Conservation (phyloP, 192 early-diverging fungal genomes). For the Gamsiella multidivaricata region DNA sequence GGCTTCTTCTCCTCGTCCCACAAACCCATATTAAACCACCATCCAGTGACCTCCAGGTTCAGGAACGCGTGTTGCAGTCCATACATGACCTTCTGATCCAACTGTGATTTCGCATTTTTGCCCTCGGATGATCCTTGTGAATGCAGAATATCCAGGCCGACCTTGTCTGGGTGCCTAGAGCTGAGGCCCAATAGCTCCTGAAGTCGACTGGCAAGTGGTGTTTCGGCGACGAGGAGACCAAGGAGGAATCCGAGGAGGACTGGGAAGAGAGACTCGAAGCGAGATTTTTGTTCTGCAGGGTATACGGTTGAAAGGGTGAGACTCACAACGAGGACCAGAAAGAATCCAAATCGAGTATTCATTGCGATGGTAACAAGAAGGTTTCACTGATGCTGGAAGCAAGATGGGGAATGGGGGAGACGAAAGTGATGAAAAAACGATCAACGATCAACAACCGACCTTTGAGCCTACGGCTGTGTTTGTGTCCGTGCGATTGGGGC, state of each 20-base stretch:
- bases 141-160: constrained; percentile 43
- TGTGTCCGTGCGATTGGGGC: too few relatives aligned
- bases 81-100: constrained; percentile 53
- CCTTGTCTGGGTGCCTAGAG: constrained; percentile 37
- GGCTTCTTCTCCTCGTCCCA: constrained; percentile 40
- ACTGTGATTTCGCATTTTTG: constrained; percentile 20
- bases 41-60: constrained; percentile 54
- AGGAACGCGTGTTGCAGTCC: constrained; percentile 57
- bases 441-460: too few relatives aligned
- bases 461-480: too few relatives aligned
- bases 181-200: constrained; percentile 32
- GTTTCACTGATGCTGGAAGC: too few relatives aligned
- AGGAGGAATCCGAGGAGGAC: constrained; percentile 29
- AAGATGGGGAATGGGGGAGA: not conserved
- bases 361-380: too few relatives aligned
- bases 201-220: constrained; percentile 29
- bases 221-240: constrained; percentile 37
- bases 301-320: constrained; percentile 1
- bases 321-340: not conserved
- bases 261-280: not conserved
- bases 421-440: not conserved
- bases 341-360: not conserved
- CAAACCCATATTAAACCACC: constrained; percentile 63
- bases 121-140: not conserved
- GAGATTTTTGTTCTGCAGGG: not conserved